Evolutionary conservation across 2,329 filamentous ascomycete species (phyloP).

Genomic region (Leptographium flavum): DNA sequence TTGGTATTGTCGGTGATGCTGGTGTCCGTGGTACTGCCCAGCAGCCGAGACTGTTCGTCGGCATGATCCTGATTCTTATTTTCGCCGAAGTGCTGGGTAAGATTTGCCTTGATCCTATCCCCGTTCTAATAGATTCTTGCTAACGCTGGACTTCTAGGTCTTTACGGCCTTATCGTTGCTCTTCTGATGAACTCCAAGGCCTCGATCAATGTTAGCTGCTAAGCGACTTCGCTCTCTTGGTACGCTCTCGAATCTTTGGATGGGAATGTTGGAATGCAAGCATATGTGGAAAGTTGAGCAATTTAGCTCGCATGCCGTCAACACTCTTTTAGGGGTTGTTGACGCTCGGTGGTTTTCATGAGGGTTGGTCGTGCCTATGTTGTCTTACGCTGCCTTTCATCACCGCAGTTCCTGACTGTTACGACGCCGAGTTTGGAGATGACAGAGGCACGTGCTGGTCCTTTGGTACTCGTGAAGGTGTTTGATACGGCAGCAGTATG

Average conservation of each 20-base stretch:
- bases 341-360: background rate
- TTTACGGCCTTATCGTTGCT: slow-evolving; percentile 96
- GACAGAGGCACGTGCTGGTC: background rate
- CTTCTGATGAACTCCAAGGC: slow-evolving; percentile 99
- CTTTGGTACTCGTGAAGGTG: background rate
- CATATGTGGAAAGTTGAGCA: background rate
- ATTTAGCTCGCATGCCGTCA: background rate
- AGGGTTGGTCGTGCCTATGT: background rate
- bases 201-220: slow-evolving; percentile 47
- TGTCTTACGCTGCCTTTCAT: background rate
- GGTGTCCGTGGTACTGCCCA: slow-evolving; percentile 79
- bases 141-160: slow-evolving; percentile 43
- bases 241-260: background rate
- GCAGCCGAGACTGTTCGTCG: slow-evolving; percentile 78
- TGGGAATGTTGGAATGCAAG: background rate
- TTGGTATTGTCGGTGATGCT: slow-evolving; percentile 78
- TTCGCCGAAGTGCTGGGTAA: slow-evolving; percentile 96
- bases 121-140: background rate
- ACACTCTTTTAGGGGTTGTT: background rate
- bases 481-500: background rate
- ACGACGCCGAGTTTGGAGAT: background rate
- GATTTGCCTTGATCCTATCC: slow-evolving; percentile 20
- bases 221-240: slow-evolving; percentile 18
- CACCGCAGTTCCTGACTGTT: background rate
- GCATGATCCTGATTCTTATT: slow-evolving; percentile 99